These are phyloP conservation scores for Globisporangium rhizosaccharum DNA, from an alignment of 352 stramenopile species.

Conservation along the genomic window DNA sequence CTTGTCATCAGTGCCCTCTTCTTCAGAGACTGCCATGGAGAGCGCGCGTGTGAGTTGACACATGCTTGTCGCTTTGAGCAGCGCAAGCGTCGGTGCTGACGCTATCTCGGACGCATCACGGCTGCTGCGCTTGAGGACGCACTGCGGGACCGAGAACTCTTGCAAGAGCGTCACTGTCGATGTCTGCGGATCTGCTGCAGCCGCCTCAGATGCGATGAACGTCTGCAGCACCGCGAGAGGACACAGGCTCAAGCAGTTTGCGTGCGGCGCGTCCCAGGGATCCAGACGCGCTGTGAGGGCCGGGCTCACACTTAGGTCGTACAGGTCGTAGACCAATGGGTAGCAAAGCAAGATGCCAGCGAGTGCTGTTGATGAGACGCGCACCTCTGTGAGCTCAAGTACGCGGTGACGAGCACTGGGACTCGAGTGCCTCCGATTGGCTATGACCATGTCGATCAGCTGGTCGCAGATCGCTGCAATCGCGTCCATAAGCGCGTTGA, in stretches of 20 bases:
- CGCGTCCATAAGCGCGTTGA: neutral
- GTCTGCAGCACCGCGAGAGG: constrained; percentile 34
- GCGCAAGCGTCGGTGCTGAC: constrained; percentile 10
- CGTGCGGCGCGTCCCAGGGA: constrained; percentile 21
- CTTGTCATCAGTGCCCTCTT: constrained; percentile 3
- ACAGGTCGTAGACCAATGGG: constrained; percentile 34
- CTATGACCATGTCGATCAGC: neutral
- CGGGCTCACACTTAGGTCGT: neutral
- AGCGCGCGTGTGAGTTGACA: constrained; percentile 2
- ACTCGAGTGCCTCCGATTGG: neutral
- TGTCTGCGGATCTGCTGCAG: neutral
- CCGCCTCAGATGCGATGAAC: constrained; percentile 15
- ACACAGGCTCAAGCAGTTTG: constrained; percentile 52
- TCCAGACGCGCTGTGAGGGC: neutral
- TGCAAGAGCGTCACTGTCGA: constrained; percentile 21
- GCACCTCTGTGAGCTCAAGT: neutral
- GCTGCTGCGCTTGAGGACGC: constrained; percentile 17
- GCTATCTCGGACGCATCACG: neutral
- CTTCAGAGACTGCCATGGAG: constrained; percentile 10
- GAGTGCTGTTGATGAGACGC: constrained; percentile 17
- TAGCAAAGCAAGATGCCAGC: constrained; percentile 43
- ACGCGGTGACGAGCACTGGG: neutral
- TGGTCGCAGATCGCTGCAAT: constrained; percentile 2
- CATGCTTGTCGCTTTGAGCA: constrained; percentile 5
- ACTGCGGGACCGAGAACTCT: constrained; percentile 49